Evolutionary conservation across 2,329 filamentous ascomycete genomes (phyloP), one percentile per base, ranked within the genome.

Genomic region (Fusarium udum): DNA sequence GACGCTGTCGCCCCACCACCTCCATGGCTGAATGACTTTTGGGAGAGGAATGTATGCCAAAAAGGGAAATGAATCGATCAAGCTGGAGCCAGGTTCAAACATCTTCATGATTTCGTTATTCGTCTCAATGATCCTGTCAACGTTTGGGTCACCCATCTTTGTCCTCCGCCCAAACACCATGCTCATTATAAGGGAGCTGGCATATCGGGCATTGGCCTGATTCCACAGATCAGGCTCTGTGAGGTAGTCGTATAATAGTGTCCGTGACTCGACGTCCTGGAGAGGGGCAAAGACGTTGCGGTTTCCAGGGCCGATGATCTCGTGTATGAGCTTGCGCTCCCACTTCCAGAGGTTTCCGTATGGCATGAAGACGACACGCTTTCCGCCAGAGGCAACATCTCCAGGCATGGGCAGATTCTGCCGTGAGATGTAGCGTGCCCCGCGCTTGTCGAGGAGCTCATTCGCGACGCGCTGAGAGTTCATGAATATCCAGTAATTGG

Each of bases 181-280:
- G 22, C 40, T 42, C 40, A 42, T 42, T 6, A 24, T 16, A 16
- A 42, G 40, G 6, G 40, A 42, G 40, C 40, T 42, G 40, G 40
- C 40, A 42, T 42, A 42, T n/a, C 40, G 40, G 0, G 40, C 22
- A 0, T 42, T 42, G 10, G 22, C 40, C 14, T 42, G 40, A 6
- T 42, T 42, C 40, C 40, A 42, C 4, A 16, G 22, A 42, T 24
- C 40, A n/a, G 40, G 40, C 14, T 42, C 40, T 16, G 22, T 42
- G 40, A 42, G 40, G 14, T 42, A 42, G 4, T 42, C 40, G 22
- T 42, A 11, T 15, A 42, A 16, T 11, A 42, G 40, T 42, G 40
- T 42, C 24, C 40, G 40, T 24, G 40, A 42, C 61, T 71, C 64
- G 11, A 71, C n/a, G 26, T 71, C 68, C 32, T 71, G 68, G 37